phyloP scores from a whole-genome alignment of 257 asterid species.

The Ballota nigra region DNA sequence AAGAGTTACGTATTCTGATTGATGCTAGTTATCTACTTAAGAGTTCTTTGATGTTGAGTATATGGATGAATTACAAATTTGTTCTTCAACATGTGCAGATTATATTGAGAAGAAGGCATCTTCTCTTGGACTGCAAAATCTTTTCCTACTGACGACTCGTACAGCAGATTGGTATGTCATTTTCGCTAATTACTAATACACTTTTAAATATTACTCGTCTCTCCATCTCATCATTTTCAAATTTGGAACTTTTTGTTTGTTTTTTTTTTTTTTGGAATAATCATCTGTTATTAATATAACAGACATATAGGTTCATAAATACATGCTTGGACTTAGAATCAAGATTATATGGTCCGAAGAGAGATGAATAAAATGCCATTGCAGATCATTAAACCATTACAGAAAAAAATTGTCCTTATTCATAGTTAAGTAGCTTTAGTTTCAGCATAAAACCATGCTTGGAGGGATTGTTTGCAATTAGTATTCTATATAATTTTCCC shows the following conservation, averaged over 20 bases:
- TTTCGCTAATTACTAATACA: not conserved
- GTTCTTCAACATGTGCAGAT: slow-evolving; percentile 46
- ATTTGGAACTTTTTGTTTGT: not conserved
- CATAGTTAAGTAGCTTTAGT: not conserved
- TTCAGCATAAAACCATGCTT: not conserved
- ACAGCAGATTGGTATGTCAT: slow-evolving; percentile 88
- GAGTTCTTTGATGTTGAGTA: not conserved
- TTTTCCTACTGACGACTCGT: slow-evolving; percentile 89
- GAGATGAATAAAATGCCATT: not conserved
- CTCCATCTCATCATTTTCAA: not conserved
- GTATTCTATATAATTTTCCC: not conserved
- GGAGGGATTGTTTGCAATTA: not conserved
- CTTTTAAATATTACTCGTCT: not conserved
- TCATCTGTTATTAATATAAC: not conserved
- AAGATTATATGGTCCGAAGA: not conserved
- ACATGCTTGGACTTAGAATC: not conserved
- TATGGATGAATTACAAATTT: not conserved
- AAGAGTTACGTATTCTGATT: not conserved
- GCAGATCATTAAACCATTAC: not conserved
- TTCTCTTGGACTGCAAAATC: slow-evolving; percentile 68
- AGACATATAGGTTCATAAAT: not conserved
- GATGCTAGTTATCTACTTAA: slow-evolving; percentile 14
- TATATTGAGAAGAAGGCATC: slow-evolving; percentile 92
- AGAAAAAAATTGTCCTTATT: not conserved
- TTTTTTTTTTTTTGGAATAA: not conserved